A percentile compares a stretch with the other conserved stretches of the same genome.
Evolutionary conservation across 371 early-diverging fungal species (phyloP).

Genomic region (Zancudomyces culisetae): DNA sequence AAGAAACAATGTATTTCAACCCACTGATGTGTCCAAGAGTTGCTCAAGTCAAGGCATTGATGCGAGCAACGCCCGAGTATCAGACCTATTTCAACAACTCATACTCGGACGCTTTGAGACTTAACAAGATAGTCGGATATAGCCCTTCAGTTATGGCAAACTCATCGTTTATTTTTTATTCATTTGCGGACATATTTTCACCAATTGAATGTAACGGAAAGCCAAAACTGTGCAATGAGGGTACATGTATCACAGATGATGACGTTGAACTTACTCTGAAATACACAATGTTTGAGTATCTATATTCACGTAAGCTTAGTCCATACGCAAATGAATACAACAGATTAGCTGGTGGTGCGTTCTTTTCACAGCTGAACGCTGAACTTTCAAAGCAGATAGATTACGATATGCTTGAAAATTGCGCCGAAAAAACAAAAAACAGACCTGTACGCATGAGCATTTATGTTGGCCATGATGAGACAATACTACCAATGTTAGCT

Average conservation of each 20-base stretch:
- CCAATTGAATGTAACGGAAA: not conserved
- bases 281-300: not conserved
- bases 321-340: not conserved
- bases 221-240: not conserved
- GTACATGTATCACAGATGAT: not conserved
- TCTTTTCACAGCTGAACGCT: not conserved
- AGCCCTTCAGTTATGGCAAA: not conserved
- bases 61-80: slow-evolving; percentile 11
- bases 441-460: slow-evolving; percentile 16
- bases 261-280: not conserved
- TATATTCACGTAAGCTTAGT: not conserved
- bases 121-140: not conserved
- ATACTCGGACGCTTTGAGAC: not conserved
- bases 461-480: slow-evolving; percentile 34
- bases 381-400: not conserved
- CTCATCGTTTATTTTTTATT: not conserved
- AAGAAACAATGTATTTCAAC: slow-evolving; percentile 30
- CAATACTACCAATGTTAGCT: slow-evolving; percentile 26
- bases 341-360: not conserved
- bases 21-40: slow-evolving; percentile 23
- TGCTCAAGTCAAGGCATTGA: slow-evolving; percentile 1
- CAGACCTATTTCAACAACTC: slow-evolving; percentile 14
- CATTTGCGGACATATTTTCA: not conserved
- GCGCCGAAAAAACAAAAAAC: not conserved
- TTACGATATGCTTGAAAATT: not conserved